Evolutionary conservation across 228 moss, liverwort and hornwort genomes (phyloP).

Genomic region (Sphagnum magellanicum): DNA sequence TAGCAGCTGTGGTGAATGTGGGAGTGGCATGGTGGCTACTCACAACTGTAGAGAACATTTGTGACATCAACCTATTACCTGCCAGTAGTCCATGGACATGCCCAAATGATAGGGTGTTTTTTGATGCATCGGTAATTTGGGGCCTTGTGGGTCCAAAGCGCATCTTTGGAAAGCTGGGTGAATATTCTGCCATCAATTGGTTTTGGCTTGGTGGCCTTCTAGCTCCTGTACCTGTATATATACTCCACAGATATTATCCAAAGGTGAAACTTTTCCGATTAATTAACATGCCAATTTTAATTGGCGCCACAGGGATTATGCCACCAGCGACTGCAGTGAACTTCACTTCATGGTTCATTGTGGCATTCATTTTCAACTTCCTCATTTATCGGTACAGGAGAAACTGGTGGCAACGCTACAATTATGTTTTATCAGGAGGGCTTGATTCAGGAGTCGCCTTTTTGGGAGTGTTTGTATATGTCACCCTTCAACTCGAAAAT

Average conservation of each 20-base stretch:
- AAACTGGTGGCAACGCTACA: slow-evolving; percentile 31
- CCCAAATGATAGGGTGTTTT: slow-evolving; percentile 20
- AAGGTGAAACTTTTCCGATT: slow-evolving; percentile 1
- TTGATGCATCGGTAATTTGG: slow-evolving; percentile 16
- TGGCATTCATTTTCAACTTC: slow-evolving; percentile 22
- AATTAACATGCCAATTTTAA: slow-evolving; percentile 18
- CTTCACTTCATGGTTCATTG: slow-evolving; percentile 18
- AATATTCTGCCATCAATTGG: slow-evolving; percentile 17
- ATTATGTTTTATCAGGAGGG: slow-evolving; percentile 24
- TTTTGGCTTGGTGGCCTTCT: slow-evolving; percentile 18
- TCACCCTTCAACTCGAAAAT: slow-evolving; percentile 12
- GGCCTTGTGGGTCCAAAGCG: slow-evolving; percentile 14
- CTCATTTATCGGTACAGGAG: slow-evolving; percentile 18
- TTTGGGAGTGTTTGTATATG: slow-evolving; percentile 27
- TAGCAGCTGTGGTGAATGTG: slow-evolving; percentile 14
- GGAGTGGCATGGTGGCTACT: slow-evolving; percentile 22
- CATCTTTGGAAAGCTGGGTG: slow-evolving; percentile 10
- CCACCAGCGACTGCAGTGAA: slow-evolving; percentile 19
- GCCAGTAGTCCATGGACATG: slow-evolving; percentile 26
- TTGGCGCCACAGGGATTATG: slow-evolving; percentile 17
- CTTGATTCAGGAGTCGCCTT: slow-evolving; percentile 25
- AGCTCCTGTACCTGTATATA: slow-evolving; percentile 8
- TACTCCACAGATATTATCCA: slow-evolving; percentile 5
- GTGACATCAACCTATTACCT: slow-evolving; percentile 20
- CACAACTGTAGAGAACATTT: slow-evolving; percentile 16